A percentile compares a stretch with the other conserved stretches of the same genome.
phyloP scores from a whole-genome alignment of 2,329 filamentous ascomycete species.

The Lasiodiplodia hormozganensis region DNA sequence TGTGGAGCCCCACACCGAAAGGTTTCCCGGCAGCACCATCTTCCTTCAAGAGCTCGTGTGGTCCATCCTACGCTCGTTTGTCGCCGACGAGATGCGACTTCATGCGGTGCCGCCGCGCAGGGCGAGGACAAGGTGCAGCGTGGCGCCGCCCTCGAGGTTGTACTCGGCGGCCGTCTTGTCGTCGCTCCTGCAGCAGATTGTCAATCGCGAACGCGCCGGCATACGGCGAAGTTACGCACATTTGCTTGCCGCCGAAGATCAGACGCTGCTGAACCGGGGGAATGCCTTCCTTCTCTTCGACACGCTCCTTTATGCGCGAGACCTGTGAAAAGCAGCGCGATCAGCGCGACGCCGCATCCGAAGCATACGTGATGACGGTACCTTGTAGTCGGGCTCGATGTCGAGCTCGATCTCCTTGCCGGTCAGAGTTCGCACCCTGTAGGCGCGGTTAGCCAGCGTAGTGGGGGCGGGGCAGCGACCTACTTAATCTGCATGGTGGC shows the following conservation, averaged over 20 bases:
- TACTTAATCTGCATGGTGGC: constrained; percentile 42
- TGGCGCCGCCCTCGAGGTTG: constrained; percentile 87
- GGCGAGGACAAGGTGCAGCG: constrained; percentile 92
- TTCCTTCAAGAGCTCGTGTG: background rate
- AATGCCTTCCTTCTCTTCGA: constrained; percentile 99
- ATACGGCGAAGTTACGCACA: constrained; percentile 61
- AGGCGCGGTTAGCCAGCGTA: constrained; percentile 25
- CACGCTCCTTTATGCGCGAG: constrained; percentile 95
- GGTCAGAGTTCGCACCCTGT: constrained; percentile 93
- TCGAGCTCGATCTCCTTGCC: constrained; percentile 99
- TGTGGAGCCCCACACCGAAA: background rate
- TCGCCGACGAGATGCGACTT: background rate
- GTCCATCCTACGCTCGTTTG: background rate
- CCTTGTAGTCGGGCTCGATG: constrained; percentile 93
- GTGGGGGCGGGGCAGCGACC: constrained; percentile 27
- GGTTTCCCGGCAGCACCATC: background rate
- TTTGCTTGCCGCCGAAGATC: constrained; percentile 97
- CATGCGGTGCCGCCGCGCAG: constrained; percentile 73
- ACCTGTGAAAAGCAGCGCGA: constrained; percentile 62
- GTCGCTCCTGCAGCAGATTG: constrained; percentile 73
- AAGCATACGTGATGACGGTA: constrained; percentile 44
- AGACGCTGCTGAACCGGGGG: constrained; percentile 95
- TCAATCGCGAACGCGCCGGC: background rate
- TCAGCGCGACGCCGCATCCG: constrained; percentile 2
- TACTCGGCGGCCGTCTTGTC: constrained; percentile 94